Conservation (phyloP, 495 filamentous ascomycete species). For the Coniosporium apollinis region DNA sequence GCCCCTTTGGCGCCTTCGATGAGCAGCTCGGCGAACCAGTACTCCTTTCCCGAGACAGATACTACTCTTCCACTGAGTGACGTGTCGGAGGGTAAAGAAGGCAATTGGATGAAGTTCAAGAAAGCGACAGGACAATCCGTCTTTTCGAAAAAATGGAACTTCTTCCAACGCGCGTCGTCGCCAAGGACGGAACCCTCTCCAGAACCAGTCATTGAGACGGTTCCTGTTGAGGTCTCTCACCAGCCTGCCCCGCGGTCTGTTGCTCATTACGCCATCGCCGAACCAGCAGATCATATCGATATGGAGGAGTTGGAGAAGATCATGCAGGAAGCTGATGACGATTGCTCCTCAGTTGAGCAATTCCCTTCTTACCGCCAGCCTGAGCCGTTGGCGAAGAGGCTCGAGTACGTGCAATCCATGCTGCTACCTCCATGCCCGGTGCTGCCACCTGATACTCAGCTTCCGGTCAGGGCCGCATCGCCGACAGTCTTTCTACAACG, state of each 20-base stretch:
- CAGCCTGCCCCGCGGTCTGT: constrained; percentile 26
- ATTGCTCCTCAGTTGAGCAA: constrained; percentile 7
- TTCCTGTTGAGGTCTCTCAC: constrained; percentile 23
- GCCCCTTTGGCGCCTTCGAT: constrained; percentile 16
- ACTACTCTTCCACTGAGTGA: constrained; percentile 4
- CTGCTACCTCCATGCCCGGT: too few relatives aligned
- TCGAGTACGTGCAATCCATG: too few relatives aligned
- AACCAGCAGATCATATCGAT: constrained; percentile 53
- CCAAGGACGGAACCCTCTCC: constrained; percentile 19
- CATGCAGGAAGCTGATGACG: constrained; percentile 32
- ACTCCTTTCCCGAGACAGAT: constrained; percentile 11
- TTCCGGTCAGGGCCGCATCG: too few relatives aligned
- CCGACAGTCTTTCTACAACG: too few relatives aligned
- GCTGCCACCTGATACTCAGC: too few relatives aligned
- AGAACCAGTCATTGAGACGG: constrained; percentile 21
- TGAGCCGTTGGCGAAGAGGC: too few relatives aligned
- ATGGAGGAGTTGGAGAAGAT: constrained; percentile 48
- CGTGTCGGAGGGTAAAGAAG: constrained; percentile 23
- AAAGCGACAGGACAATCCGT: constrained; percentile 18
- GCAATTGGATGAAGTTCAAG: constrained; percentile 23
- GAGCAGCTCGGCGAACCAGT: constrained; percentile 17
- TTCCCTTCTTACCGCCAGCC: too few relatives aligned
- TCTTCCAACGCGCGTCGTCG: constrained; percentile 59
- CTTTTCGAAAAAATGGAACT: constrained; percentile 54
- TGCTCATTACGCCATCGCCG: constrained; percentile 74